A percentile compares a stretch with the other conserved stretches of the same genome.
Evolutionary conservation across 2,329 filamentous ascomycete genomes (phyloP).

Genomic region (Exophiala sp.): DNA sequence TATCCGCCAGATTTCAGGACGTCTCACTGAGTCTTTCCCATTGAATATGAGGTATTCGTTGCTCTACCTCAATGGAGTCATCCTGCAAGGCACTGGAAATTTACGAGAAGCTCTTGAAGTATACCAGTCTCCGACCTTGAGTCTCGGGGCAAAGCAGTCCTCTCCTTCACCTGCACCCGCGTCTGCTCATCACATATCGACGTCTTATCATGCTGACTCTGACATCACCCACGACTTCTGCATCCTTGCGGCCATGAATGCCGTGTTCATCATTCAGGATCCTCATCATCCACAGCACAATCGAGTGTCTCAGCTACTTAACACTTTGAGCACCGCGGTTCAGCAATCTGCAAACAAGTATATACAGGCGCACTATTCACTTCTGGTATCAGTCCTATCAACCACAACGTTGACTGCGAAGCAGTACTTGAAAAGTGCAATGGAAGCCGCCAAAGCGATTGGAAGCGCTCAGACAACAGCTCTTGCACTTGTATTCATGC

Average conservation of each 20-base stretch:
- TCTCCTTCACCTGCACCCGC: conserved; percentile 21
- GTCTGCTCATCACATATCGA: conserved; percentile 22
- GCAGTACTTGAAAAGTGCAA: conserved; percentile 68
- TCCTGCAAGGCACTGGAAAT: conserved; percentile 73
- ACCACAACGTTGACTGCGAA: conserved; percentile 71
- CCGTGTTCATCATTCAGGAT: conserved; percentile 69
- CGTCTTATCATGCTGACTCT: conserved; percentile 12
- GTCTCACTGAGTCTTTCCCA: conserved; percentile 40
- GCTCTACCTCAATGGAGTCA: conserved; percentile 70
- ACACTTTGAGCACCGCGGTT: conserved; percentile 66
- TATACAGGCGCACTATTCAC: conserved; percentile 72
- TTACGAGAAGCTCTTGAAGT: conserved; percentile 64
- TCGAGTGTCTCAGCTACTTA: conserved; percentile 59
- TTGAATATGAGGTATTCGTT: conserved; percentile 52
- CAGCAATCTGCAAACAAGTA: conserved; percentile 67
- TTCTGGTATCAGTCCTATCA: conserved; percentile 68
- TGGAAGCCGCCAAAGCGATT: conserved; percentile 65
- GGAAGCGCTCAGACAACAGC: conserved; percentile 77
- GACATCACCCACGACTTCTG: conserved; percentile 60
- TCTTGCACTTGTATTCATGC: conserved; percentile 82
- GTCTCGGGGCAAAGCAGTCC: conserved; percentile 39
- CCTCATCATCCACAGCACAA: conserved; percentile 55
- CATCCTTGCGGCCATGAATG: conserved; percentile 62
- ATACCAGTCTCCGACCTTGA: conserved; percentile 62
- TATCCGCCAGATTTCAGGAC: conserved; percentile 48